Evolutionary conservation across 345 rosid species (phyloP), one percentile per base, ranked within the genome.

Genomic region (Melastoma malabathricum): DNA sequence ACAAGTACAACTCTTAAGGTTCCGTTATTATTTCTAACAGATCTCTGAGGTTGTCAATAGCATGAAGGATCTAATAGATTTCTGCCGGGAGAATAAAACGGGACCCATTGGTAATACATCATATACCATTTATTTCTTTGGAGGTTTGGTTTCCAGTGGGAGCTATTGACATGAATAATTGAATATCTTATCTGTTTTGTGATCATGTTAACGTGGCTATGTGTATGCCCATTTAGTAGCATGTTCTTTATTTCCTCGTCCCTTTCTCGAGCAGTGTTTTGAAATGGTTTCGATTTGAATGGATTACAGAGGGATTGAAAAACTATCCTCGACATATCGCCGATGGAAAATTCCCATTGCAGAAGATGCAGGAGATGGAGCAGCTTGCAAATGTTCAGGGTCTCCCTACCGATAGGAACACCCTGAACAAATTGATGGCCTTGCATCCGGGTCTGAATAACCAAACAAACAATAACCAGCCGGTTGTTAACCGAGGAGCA

Each of bases 21-120:
- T 48, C 15, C 43, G 20, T 54, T 4, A 46, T 29, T 34, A 5
- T 39, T 13, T 54, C 20, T 51, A 4, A 22, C 72, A 86, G 98
- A 86, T 80, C 49, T 78, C 92, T 29, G 98, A 90, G 84, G 94
- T 84, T 72, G 93, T 90, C 65, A 84, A 76, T 69, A 80, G 92
- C 78, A 90, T 90, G 98, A 86, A 86, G 74, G 98, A 92, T 72
- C 71, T 92, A 65, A 81, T 92, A 51, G 86, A 75, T 69, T 77
- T 87, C 75, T 92, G 89, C 54, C 78, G 65, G 44, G 89, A 90
- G 41, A 54, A 74, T 52, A 79, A 86, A 70, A 68, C 59, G 31
- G 98, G 98, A 55, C 95, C 96, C 2, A 75, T 90, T 25, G 98
- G 98, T 90, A 72, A 64, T 23, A 58, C 25, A 17, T 25, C 16